These are phyloP conservation scores for Coelastrella sp. DNA, from an alignment of 139 green algal genomes.

Conservation along the genomic window DNA sequence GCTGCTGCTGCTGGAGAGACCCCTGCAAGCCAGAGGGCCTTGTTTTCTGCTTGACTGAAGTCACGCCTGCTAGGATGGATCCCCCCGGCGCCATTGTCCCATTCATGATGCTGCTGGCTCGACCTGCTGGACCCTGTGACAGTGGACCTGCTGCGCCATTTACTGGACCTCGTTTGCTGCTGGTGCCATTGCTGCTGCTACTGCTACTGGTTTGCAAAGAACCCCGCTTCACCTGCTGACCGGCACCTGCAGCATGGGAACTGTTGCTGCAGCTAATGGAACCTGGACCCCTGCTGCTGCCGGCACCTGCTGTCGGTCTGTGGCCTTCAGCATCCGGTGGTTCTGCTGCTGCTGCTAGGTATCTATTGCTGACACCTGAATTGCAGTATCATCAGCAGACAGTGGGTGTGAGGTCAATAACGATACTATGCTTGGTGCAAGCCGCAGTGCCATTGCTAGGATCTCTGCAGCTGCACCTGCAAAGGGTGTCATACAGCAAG, in stretches of 20 bases:
- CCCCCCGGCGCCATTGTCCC: neutral
- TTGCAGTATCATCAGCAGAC: neutral
- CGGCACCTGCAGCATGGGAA: neutral
- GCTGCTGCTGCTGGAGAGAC: constrained; percentile 3
- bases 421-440: too few relatives aligned
- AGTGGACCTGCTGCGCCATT: constrained; percentile 7
- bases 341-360: constrained; percentile 19
- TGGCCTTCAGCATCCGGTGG: neutral
- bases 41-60: neutral
- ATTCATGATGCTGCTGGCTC: constrained; percentile 31
- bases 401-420: too few relatives aligned
- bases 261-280: constrained; percentile 21
- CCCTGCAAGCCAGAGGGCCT: neutral
- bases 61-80: neutral
- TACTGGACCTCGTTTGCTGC: neutral
- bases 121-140: constrained; percentile 15
- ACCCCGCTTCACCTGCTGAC: neutral
- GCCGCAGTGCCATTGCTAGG: too few relatives aligned
- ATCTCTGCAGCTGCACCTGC: too few relatives aligned
- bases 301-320: neutral
- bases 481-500: too few relatives aligned
- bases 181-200: neutral
- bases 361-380: neutral
- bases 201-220: neutral
- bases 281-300: neutral